Base-by-base conservation (phyloP, 2,329 filamentous ascomycete genomes). In the Aspergillus versicolor region DNA sequence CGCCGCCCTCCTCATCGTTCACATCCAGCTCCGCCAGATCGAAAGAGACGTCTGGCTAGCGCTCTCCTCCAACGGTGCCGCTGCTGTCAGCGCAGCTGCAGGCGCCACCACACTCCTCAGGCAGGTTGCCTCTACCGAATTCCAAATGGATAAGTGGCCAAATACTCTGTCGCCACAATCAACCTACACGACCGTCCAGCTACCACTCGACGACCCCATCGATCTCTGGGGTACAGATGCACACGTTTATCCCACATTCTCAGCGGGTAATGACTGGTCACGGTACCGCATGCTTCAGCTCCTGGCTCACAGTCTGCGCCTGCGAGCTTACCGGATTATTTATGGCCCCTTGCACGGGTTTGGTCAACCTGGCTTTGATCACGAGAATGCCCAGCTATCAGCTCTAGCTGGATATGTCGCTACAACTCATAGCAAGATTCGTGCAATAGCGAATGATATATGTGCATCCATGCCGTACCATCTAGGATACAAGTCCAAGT, bases 401-500 rank as follows among this genome's bases (percentile, higher is more conserved):
- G 17, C 17, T 22, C 38, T 56, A 8, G 41, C 41, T 21, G n/a
- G 40, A 3, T 19, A 48, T 37, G 37, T 51, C 30, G 30, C 46
- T 5, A 41, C 15, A 6, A 38, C 53, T 12, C 53, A 51, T 45
- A 44, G 40, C 32, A 22, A 41, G 27, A 56, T 51, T 22, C 46
- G 46, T 4, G n/a, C 15, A 5, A 27, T 56, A 6, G 41, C 47
- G 19, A 21, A 38, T 51, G 46, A 56, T 17, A 56, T 49, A 15
- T 56, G 46, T 11, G 30, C 46, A 19, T 56, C 53, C n/a, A 34
- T 56, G 46, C 40, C 53, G 40, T 56, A 50, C 46, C 53, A 56
- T 41, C 41, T 56, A 8, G 53, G 53, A 9, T 56, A 56, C 17
- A 38, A n/a, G 12, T 37, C 38, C 12, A 40, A 15, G 9, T 43